Conservation (phyloP, 306 rosid genomes). For the Alnus rubra region DNA sequence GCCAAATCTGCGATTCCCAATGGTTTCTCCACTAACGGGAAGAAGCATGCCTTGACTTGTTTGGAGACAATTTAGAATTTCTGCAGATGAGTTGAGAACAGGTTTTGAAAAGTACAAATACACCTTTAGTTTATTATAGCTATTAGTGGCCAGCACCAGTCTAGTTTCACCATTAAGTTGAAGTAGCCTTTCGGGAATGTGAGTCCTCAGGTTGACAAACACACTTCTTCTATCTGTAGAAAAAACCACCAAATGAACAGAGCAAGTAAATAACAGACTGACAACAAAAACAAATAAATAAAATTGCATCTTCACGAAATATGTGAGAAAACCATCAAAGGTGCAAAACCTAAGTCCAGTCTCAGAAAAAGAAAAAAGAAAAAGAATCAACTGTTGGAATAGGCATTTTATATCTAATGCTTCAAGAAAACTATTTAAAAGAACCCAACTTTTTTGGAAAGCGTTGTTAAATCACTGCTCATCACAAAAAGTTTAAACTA, state of each 20-base stretch:
- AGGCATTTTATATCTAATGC: background rate
- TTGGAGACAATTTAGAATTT: slow-evolving; percentile 55
- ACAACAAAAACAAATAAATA: background rate
- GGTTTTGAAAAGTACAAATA: slow-evolving; percentile 77
- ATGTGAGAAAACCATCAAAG: background rate
- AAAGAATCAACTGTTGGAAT: background rate
- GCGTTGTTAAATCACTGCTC: no score
- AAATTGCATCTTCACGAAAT: background rate
- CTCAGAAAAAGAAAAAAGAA: background rate
- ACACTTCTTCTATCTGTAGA: slow-evolving; percentile 77
- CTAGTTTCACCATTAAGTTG: slow-evolving; percentile 68
- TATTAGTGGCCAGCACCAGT: slow-evolving; percentile 77
- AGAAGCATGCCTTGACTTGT: slow-evolving; percentile 61
- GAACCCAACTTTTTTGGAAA: background rate
- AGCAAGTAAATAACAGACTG: slow-evolving; percentile 21
- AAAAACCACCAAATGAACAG: slow-evolving; percentile 20
- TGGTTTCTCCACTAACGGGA: slow-evolving; percentile 44
- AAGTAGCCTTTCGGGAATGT: slow-evolving; percentile 65
- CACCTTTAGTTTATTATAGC: slow-evolving; percentile 51
- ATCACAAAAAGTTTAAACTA: no score
- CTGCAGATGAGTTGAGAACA: slow-evolving; percentile 71
- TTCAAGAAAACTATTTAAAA: no score
- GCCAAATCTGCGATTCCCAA: slow-evolving; percentile 70
- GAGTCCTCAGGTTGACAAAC: slow-evolving; percentile 59
- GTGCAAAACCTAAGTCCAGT: background rate